A percentile compares a stretch with the other conserved stretches of the same genome.
phyloP scores from a whole-genome alignment of 441 rosid genomes.

The Populus hybrid region DNA sequence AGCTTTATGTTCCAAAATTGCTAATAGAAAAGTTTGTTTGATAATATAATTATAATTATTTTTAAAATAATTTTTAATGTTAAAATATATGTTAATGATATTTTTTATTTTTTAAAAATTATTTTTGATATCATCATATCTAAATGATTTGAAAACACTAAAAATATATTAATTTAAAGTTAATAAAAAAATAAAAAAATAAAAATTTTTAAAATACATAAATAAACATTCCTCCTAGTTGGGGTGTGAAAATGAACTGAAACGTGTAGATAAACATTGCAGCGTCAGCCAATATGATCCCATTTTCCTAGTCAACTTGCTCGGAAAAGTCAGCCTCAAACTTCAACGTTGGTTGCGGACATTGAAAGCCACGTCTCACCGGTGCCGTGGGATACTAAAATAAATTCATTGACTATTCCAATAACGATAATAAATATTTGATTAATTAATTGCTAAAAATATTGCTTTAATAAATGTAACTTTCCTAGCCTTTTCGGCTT shows the following conservation, averaged over 20 bases:
- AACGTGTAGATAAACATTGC: neutral
- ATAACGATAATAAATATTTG: neutral
- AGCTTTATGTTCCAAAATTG: no score
- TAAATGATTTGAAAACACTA: no score
- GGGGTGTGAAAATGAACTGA: neutral
- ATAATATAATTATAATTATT: no score
- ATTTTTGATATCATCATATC: no score
- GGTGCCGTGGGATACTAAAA: neutral
- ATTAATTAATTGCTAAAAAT: neutral
- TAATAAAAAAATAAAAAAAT: no score
- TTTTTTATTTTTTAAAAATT: no score
- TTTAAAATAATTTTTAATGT: no score
- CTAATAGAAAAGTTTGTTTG: no score
- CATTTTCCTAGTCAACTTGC: neutral
- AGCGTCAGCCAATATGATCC: neutral
- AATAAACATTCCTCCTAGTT: no score
- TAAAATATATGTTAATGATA: no score
- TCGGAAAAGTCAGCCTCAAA: neutral
- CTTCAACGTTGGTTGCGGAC: neutral
- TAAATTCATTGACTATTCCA: neutral
- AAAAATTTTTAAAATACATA: no score
- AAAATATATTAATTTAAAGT: no score
- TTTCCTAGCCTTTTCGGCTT: neutral
- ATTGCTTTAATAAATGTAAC: neutral
- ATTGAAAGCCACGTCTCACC: neutral